A percentile compares a stretch with the other conserved stretches of the same genome.
These are phyloP conservation scores for Alloteropsis angusta DNA, from an alignment of 202 grass and related monocot genomes.

Conservation along the genomic window DNA sequence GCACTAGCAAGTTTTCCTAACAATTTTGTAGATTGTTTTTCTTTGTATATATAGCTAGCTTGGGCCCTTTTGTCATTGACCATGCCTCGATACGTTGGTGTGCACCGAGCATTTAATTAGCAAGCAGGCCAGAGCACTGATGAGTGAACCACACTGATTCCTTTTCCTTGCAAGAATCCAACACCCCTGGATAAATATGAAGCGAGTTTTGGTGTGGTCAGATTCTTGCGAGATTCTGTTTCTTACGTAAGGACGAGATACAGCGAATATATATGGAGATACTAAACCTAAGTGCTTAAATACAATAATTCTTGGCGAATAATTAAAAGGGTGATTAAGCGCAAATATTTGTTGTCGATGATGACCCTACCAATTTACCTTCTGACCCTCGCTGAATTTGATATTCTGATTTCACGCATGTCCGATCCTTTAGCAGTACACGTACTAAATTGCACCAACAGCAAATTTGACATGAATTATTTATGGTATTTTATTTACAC, in stretches of 20 bases:
- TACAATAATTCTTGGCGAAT: not conserved
- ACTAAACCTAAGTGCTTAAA: not conserved
- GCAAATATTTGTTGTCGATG: not conserved
- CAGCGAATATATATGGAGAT: not conserved
- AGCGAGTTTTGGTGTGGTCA: not conserved
- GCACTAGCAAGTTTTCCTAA: too few relatives aligned
- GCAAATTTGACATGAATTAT: too few relatives aligned
- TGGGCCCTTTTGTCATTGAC: not conserved
- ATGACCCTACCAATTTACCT: not conserved
- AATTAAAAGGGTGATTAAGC: not conserved
- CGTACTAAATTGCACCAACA: too few relatives aligned
- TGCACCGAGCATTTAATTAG: slow-evolving; percentile 10
- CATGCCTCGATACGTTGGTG: not conserved
- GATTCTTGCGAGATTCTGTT: slow-evolving; percentile 17
- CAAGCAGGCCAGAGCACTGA: not conserved
- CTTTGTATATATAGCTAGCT: too few relatives aligned
- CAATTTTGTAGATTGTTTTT: too few relatives aligned
- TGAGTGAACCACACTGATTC: not conserved
- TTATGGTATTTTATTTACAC: too few relatives aligned
- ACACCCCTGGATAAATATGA: slow-evolving; percentile 1
- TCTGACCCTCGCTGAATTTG: not conserved
- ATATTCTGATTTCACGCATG: not conserved
- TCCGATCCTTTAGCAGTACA: not conserved
- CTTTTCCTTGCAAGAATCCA: slow-evolving; percentile 52
- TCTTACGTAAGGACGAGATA: not conserved